Evolutionary conservation across 495 filamentous ascomycete species (phyloP), one percentile per base, ranked within the genome.

Genomic region (Podospora comata): DNA sequence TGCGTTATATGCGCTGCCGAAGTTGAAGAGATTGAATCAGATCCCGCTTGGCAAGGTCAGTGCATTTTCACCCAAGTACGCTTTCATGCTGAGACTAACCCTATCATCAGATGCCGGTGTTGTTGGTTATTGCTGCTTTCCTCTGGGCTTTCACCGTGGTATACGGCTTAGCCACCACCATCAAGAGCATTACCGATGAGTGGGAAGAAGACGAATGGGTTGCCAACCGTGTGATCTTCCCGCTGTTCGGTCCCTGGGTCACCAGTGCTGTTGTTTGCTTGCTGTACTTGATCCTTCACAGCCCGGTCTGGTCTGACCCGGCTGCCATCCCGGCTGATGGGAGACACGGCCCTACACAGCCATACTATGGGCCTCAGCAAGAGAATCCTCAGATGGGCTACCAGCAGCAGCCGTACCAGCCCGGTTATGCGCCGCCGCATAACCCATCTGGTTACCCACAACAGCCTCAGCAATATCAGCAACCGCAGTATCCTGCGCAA

Each of bases 81-180:
- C 23, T 23, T 23, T 23, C 23, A 9, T 48, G 39, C 39, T 6
- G 15, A 32, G 4, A 48, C 39, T 48, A 16, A 48, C 15, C 2
- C 11, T 48, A 11, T 7, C 4, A 32, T 32, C 39, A 68, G 65
- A 56, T 66, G 4, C 64, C 69, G 1, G 34, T 54, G 6, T 58
- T 68, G 0, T 59, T 71, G 27, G n/a, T 65, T 1, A 16, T 54
- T 6, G 62, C 69, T 5, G 65, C 69, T 6, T 20, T 63, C 20
- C 62, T 71, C 18, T 71, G 66, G 66, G 30, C 64, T 39, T 16
- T 70, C 44, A 65, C 65, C 66, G 70, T 64, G 48, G 44, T 39
- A 20, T 68, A 66, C 59, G 20, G 28, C 30, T 15, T 62, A 5
- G 53, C 55, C 4, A 54, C 60, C 4, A 55, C 28, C 27, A 62